These are phyloP conservation scores for Komagataella phaffii DNA, from an alignment of 805 yeast species.

Conservation along the genomic window DNA sequence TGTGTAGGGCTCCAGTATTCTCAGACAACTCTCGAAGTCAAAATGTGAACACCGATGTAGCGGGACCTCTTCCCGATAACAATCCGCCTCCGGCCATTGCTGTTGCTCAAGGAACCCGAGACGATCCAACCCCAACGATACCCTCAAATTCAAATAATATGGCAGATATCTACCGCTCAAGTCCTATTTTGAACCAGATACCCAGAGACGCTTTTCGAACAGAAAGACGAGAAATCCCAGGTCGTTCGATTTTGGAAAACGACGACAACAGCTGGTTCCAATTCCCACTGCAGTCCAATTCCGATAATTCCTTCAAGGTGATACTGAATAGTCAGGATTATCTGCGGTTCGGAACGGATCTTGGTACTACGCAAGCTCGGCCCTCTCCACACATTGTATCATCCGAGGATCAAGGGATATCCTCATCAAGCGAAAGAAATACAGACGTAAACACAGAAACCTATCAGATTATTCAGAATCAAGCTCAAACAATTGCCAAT, in stretches of 20 bases:
- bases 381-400: neutral
- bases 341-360: neutral
- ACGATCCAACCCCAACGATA: neutral
- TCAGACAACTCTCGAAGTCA: constrained; percentile 8
- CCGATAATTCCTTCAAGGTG: neutral
- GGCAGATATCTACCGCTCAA: neutral
- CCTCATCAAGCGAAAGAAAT: neutral
- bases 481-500: neutral
- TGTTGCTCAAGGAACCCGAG: neutral
- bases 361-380: neutral
- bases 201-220: neutral
- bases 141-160: neutral
- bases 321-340: neutral
- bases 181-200: neutral
- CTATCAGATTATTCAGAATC: neutral
- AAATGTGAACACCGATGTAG: neutral
- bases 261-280: neutral
- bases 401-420: neutral
- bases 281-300: neutral
- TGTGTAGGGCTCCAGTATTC: constrained; percentile 67
- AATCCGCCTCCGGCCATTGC: neutral
- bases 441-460: neutral
- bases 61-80: neutral
- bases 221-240: neutral
- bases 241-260: neutral